Conservation (phyloP, 208 protist species). For the Crithidia expoeki region DNA sequence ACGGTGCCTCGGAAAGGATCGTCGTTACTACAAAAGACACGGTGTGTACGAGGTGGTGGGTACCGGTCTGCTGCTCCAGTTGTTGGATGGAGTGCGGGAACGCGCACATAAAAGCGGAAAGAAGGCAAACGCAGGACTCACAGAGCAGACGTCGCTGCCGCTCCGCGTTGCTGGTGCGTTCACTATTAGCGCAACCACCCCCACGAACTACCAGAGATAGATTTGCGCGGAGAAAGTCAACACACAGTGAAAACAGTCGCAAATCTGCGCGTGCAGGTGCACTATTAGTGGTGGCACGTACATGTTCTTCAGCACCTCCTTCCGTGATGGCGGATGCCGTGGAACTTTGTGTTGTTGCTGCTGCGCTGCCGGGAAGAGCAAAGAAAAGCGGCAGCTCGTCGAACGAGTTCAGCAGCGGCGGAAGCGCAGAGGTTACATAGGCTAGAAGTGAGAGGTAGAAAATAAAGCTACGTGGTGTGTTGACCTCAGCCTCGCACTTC, state of each 20-base stretch:
- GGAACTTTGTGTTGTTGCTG: neutral
- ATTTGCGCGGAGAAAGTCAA: conserved; percentile 17
- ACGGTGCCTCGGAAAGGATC: conserved; percentile 5
- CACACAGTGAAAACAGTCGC: conserved; percentile 20
- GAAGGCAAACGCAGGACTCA: conserved; percentile 22
- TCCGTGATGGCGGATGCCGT: neutral
- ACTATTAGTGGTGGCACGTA: no score
- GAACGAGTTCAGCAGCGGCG: conserved; percentile 23
- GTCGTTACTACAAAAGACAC: conserved; percentile 18
- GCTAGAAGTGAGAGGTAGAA: conserved; percentile 37
- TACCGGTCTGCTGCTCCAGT: conserved; percentile 13
- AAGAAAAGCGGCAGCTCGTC: conserved; percentile 30
- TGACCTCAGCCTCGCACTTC: conserved; percentile 18
- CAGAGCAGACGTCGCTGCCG: conserved; percentile 22
- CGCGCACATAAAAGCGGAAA: conserved; percentile 29
- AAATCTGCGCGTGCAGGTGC: neutral
- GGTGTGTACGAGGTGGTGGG: conserved; percentile 9
- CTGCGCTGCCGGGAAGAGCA: conserved; percentile 1
- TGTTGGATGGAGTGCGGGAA: conserved; percentile 34
- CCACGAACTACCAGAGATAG: neutral
- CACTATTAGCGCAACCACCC: neutral
- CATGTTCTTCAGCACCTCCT: no score
- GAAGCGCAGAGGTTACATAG: conserved; percentile 33
- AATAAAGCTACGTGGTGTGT: conserved; percentile 26
- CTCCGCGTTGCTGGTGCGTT: neutral